Evolutionary conservation across 2,329 filamentous ascomycete species (phyloP).

Genomic region (Akanthomyces muscarius): DNA sequence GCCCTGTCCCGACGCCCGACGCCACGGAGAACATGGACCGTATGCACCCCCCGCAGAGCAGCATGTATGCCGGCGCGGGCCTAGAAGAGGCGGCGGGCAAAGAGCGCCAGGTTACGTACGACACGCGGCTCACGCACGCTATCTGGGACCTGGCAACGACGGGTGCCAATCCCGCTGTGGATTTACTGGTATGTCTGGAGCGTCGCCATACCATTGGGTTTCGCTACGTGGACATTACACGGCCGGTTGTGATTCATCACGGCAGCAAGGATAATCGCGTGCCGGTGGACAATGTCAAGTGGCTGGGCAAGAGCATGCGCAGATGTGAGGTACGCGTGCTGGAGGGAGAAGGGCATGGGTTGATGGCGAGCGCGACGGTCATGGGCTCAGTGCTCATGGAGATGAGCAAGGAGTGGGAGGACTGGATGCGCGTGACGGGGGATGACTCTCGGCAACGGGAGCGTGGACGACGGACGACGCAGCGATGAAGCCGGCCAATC

Average conservation of each 20-base stretch:
- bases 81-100: constrained; percentile 62
- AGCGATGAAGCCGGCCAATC: not conserved
- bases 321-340: constrained; percentile 87
- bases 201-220: constrained; percentile 89
- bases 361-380: constrained; percentile 90
- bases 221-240: constrained; percentile 91
- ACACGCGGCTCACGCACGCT: constrained; percentile 79
- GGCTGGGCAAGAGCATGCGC: constrained; percentile 92
- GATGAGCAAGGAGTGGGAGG: constrained; percentile 90
- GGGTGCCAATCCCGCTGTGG: constrained; percentile 88
- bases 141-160: constrained; percentile 93
- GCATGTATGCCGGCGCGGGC: constrained; percentile 34
- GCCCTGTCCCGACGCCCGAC: constrained; percentile 23
- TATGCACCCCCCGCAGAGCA: constrained; percentile 32
- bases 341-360: constrained; percentile 85
- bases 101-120: constrained; percentile 72
- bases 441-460: constrained; percentile 27
- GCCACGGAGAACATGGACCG: constrained; percentile 49
- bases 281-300: constrained; percentile 89
- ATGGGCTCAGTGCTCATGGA: constrained; percentile 96
- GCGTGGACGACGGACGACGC: not conserved
- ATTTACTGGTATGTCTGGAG: constrained; percentile 88
- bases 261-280: constrained; percentile 87
- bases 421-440: constrained; percentile 66
- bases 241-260: constrained; percentile 89